Percentiles rank a stretch among this genome's conserved stretches.
phyloP scores from a whole-genome alignment of 306 rosid genomes.

The Pyrus pyrifolia region DNA sequence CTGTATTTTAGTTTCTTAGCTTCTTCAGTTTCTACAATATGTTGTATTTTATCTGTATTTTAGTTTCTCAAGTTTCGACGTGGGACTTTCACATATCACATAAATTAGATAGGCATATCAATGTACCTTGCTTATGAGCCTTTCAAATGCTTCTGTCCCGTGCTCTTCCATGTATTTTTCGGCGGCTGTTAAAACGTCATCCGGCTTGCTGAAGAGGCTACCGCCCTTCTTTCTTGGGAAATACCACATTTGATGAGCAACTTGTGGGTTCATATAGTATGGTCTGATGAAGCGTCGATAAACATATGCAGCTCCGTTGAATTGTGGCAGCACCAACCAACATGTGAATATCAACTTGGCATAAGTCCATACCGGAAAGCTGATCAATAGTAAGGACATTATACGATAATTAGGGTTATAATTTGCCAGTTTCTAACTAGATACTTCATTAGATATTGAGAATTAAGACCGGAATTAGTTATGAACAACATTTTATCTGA shows the following conservation, averaged over 20 bases:
- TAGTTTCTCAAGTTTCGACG: no score
- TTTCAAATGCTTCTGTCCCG: slow-evolving; percentile 79
- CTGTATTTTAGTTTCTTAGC: no score
- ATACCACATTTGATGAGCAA: slow-evolving; percentile 58
- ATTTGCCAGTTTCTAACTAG: neutral
- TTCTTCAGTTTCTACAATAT: no score
- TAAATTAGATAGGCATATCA: neutral
- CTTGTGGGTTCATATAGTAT: slow-evolving; percentile 73
- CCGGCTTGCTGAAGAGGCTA: slow-evolving; percentile 43
- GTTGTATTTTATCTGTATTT: no score
- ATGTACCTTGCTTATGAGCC: slow-evolving; percentile 67
- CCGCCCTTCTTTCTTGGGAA: slow-evolving; percentile 55
- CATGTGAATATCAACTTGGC: slow-evolving; percentile 70
- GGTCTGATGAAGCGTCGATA: slow-evolving; percentile 69
- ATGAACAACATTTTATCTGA: neutral
- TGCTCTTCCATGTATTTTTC: slow-evolving; percentile 70
- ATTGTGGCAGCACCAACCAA: slow-evolving; percentile 93
- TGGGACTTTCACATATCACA: neutral
- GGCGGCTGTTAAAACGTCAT: slow-evolving; percentile 73
- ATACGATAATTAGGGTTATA: neutral
- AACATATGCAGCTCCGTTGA: slow-evolving; percentile 86
- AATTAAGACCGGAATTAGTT: neutral
- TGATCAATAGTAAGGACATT: slow-evolving; percentile 9
- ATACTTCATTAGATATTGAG: neutral
- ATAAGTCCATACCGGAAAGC: slow-evolving; percentile 80